These are phyloP conservation scores for Dendrocalamus sinicus DNA, from an alignment of 176 grass and related monocot species.

Conservation along the genomic window DNA sequence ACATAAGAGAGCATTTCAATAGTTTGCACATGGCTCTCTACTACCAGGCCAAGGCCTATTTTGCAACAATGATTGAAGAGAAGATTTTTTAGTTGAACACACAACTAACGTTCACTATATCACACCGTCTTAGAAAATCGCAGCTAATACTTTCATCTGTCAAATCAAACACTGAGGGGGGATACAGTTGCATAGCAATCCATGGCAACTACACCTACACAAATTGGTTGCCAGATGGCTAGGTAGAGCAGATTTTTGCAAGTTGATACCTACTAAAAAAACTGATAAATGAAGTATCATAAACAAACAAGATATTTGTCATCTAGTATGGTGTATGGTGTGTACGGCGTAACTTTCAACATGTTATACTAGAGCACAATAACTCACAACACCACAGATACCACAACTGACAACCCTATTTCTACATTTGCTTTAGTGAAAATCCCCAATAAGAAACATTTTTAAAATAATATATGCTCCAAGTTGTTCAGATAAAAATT, in stretches of 20 bases:
- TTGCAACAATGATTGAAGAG: not conserved
- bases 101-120: not conserved
- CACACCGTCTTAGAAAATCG: not conserved
- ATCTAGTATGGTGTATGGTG: not conserved
- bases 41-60: not conserved
- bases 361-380: not conserved
- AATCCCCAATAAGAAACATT: not conserved
- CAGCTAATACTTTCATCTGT: not conserved
- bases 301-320: not conserved
- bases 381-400: not conserved
- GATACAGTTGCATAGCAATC: not conserved
- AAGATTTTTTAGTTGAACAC: not conserved
- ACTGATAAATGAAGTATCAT: not conserved
- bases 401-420: not conserved
- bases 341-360: not conserved
- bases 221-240: not conserved
- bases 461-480: not conserved
- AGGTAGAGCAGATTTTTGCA: not conserved
- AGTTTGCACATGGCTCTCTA: not conserved
- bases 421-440: not conserved
- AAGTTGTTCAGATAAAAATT: not conserved
- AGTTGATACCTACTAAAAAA: not conserved
- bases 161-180: not conserved
- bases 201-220: not conserved
- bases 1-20: constrained; percentile 11